Base-by-base conservation (phyloP, 495 filamentous ascomycete species). In the Tuber aestivum region DNA sequence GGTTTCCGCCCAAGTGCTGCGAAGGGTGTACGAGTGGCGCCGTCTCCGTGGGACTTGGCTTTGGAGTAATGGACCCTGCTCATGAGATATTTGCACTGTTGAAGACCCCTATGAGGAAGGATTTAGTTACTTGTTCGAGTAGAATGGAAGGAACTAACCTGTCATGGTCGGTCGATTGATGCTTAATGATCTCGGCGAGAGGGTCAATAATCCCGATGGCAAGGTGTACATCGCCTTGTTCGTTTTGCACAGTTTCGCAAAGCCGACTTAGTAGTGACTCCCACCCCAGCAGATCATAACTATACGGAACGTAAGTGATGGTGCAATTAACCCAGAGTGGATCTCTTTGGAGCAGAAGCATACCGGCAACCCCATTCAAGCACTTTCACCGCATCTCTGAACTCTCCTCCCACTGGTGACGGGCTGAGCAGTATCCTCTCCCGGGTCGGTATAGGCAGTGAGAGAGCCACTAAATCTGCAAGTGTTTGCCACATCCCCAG, bases 161-260 rank as follows among this genome's bases (percentile, higher is more conserved):
- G 9, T 50, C 73, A 21, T 35, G 65, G 27, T 78, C 72, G 41
- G 71, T 73, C 16, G 68, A 72, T 27, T 79, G 81, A 61, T 82
- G 71, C 44, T 77, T 70, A 1, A 90, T 50, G 5, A 78, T 81
- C 70, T 89, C 89, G 7, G 92, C 89, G 35, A 97, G 82, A 16
- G 93, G 93, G 74, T 94, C 93, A 41, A 93, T 85, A 20, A 92
- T 86, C 41, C 89, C 86, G 32, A 89, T 85, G 4, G 89, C 87
- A 37, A 90, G 85, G 3, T 87, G 88, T 8, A 86, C 87, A 75
- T 92, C 89, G 9, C 93, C 92, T 61, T 89, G 88, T 76, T 95
- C 91, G 14, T 85, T 84, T 70, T 86, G 87, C 18, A 91, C 87
- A 70, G 88, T 87, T n/a, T 85, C 84, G 21, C 88, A 84, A 27